These are phyloP conservation scores for Colletotrichum echinochloae DNA, from an alignment of 2,329 filamentous ascomycete genomes.

Conservation along the genomic window DNA sequence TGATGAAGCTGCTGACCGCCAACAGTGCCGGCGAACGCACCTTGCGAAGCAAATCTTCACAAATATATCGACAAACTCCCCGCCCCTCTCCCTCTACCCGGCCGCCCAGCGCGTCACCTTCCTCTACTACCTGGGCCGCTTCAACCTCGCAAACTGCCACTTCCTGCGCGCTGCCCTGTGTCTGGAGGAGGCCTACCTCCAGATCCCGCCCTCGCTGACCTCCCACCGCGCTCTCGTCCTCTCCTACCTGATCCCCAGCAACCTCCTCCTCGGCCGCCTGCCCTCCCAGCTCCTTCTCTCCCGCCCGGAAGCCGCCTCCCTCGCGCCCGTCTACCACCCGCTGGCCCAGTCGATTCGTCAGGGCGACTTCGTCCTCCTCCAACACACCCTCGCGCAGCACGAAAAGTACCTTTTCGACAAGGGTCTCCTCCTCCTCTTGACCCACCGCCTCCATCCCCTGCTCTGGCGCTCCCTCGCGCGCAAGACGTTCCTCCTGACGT, in stretches of 20 bases:
- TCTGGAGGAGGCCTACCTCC: conserved; percentile 82
- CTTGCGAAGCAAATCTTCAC: conserved; percentile 90
- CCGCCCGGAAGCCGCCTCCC: conserved; percentile 74
- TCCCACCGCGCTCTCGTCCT: conserved; percentile 84
- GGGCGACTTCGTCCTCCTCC: conserved; percentile 81
- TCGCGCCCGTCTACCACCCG: conserved; percentile 76
- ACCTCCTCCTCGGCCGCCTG: conserved; percentile 87
- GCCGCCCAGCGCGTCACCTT: conserved; percentile 90
- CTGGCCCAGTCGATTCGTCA: conserved; percentile 78
- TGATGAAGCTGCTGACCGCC: conserved; percentile 1
- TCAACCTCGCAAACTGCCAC: conserved; percentile 86
- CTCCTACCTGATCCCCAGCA: conserved; percentile 84
- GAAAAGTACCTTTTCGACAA: conserved; percentile 81
- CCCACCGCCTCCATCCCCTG: conserved; percentile 81
- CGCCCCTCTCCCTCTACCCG: conserved; percentile 84
- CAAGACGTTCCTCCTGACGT: conserved; percentile 81
- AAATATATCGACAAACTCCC: conserved; percentile 86
- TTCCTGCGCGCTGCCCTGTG: conserved; percentile 82
- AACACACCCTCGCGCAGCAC: conserved; percentile 72
- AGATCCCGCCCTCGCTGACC: conserved; percentile 71
- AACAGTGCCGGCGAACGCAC: conserved; percentile 81
- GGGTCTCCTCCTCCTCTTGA: conserved; percentile 80
- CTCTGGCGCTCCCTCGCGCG: conserved; percentile 87
- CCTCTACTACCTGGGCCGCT: conserved; percentile 93
- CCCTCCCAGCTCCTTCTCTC: conserved; percentile 75